Percentiles rank a stretch among this genome's conserved stretches.
These are phyloP conservation scores for Pyrus betulifolia DNA, from an alignment of 306 rosid species.

Conservation along the genomic window DNA sequence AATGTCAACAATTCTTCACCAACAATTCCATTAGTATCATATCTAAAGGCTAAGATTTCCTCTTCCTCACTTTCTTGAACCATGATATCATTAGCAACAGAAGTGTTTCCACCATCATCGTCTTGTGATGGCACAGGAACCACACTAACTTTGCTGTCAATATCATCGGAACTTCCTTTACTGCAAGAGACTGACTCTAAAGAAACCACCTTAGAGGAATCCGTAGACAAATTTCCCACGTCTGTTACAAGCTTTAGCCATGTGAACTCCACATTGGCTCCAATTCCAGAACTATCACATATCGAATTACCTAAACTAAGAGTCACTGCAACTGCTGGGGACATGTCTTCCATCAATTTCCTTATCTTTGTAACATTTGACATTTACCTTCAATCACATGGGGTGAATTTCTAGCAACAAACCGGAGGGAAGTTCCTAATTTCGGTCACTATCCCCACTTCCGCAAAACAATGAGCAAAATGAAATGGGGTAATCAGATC, in stretches of 20 bases:
- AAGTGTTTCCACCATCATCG: constrained; percentile 7
- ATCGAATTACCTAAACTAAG: constrained; percentile 35
- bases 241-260: constrained; percentile 39
- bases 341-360: constrained; percentile 47
- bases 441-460: not conserved
- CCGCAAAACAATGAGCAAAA: not conserved
- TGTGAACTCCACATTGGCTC: constrained; percentile 37
- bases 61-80: constrained; percentile 19
- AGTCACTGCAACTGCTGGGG: constrained; percentile 43
- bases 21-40: constrained; percentile 17
- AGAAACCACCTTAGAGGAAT: constrained; percentile 19
- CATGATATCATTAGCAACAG: constrained; percentile 7
- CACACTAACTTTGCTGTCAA: constrained; percentile 12
- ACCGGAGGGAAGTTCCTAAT: not conserved
- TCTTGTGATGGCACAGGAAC: constrained; percentile 16
- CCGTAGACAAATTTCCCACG: constrained; percentile 13
- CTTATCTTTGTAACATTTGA: not conserved
- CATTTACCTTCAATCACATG: constrained; percentile 3
- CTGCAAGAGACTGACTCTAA: constrained; percentile 18
- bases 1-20: constrained; percentile 15
- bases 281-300: constrained; percentile 29
- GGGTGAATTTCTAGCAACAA: not conserved
- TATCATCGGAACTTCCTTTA: constrained; percentile 22
- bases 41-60: constrained; percentile 14
- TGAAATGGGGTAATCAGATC: constrained; percentile 16